Conservation (phyloP, 768 basidiomycete species). For the Termitomyces sp. region DNA sequence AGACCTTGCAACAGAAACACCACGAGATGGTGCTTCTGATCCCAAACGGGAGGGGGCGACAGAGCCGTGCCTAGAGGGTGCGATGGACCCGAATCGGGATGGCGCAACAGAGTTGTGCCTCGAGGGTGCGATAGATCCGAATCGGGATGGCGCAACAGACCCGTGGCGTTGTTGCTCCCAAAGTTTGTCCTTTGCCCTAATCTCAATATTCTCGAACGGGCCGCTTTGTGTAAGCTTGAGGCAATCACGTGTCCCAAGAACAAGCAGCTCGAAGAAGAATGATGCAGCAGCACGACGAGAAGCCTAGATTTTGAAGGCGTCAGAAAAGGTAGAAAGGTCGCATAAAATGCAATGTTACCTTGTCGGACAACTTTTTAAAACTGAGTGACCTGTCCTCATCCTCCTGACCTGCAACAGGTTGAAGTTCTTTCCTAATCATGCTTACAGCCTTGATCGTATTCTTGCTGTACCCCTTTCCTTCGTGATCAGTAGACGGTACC, state of each 20-base stretch:
- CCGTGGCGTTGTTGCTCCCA: constrained; percentile 64
- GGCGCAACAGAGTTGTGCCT: too few relatives aligned
- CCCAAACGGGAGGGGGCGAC: constrained; percentile 17
- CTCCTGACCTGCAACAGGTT: constrained; percentile 43
- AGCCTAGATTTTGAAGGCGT: constrained; percentile 43
- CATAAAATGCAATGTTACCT: constrained; percentile 39
- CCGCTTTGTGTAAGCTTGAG: constrained; percentile 71
- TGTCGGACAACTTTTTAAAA: constrained; percentile 76
- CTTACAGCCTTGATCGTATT: constrained; percentile 85
- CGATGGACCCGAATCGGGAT: constrained; percentile 10
- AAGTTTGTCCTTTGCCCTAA: constrained; percentile 77
- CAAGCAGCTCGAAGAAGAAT: constrained; percentile 97
- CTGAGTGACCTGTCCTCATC: constrained; percentile 61
- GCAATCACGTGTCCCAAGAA: constrained; percentile 90
- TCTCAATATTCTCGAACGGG: constrained; percentile 77
- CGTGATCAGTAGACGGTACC: constrained; percentile 37
- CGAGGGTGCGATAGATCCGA: constrained; percentile 20
- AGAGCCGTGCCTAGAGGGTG: constrained; percentile 14
- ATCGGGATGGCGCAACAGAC: constrained; percentile 25
- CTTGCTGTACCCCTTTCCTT: constrained; percentile 78
- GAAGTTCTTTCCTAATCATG: constrained; percentile 70
- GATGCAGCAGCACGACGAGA: constrained; percentile 89
- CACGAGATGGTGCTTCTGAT: constrained; percentile 21
- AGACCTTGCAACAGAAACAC: constrained; percentile 41
- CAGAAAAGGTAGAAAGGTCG: constrained; percentile 1